Base-by-base conservation (phyloP, 2,329 filamentous ascomycete genomes). In the Exophiala sp. region DNA sequence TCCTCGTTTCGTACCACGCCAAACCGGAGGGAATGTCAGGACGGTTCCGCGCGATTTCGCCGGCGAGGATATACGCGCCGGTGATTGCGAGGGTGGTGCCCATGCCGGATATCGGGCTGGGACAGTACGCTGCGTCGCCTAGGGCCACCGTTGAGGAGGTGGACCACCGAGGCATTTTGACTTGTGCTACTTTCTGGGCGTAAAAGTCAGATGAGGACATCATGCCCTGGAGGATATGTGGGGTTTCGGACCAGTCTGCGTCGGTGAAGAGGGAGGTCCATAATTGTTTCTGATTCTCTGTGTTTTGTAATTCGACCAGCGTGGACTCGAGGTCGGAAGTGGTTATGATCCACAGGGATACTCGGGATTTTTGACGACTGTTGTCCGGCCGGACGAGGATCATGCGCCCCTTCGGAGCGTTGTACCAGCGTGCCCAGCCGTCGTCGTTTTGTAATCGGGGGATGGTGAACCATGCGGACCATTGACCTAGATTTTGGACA, bases 61-160 rank as follows among this genome's bases (percentile, higher is more conserved):
- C 82, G 0, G 81, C 81, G 3, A 85, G 69, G 2, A 82, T 66
- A 61, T 84, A 85, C 0, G 79, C 78, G 0, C 71, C 72, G 3
- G 68, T 60, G 1, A 75, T 56, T 11, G 66, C 66, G 2, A 61
- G 60, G 2, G 62, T 70, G 1, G 71, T 73, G 0, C 71, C 72
- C 36, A 65, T 58, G 7, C 69, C 73, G 0, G 63, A 72, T 5
- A 29, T 29, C 1, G 66, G 62, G 2, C 68, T 62, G 1, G 69
- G 66, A 3, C 67, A 66, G 54, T 77, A 74, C 3, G 73, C 75
- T 20, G 75, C 74, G 65, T 78, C 75, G 4, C 75, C 74, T 3
- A 77, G 59, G 4, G 77, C 58, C 16, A 77, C 65, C 2, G 69
- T 68, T 3, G 71, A 69, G 39, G 59, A 67, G 73, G 74, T 76